Evolutionary conservation across 2,329 filamentous ascomycete genomes (phyloP), one percentile per base, ranked within the genome.

Genomic region (Didymella pomorum): DNA sequence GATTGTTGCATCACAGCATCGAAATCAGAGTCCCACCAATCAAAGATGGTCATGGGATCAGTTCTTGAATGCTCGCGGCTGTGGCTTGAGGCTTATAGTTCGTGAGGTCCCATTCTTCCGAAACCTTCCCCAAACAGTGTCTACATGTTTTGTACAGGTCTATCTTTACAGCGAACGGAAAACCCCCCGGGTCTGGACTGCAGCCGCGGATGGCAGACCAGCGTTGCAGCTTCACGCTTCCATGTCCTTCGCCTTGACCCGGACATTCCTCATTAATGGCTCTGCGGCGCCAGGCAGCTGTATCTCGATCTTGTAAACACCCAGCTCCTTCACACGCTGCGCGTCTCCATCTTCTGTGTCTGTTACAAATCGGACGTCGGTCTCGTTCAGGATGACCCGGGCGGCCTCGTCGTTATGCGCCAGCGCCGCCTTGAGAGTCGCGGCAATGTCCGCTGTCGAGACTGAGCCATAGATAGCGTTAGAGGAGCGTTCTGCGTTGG

Each of bases 391-490:
- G 18, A 81, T 77, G 2, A 87, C 79, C 18, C 80, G 76, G 29
- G 78, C 76, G 26, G 82, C 83, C 70, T 85, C 80, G 52, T 82
- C 79, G 63, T 84, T 82, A 56, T 80, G 78, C 33, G 79, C 80
- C 62, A 86, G 73, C 23, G 80, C 77, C 41, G 78, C 78, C 58
- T 78, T 80, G 54, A 87, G 78, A 23, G 78, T 80, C 16, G 75
- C 70, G 8, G 78, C 79, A 52, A 87, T 76, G 67, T 87, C 84
- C 23, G 76, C 71, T 8, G 80, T 81, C n/a, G 82, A 82, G 4
- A 87, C 83, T 3, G 82, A 84, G 25, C 84, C 84, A 63, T 84
- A 82, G 47, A 83, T 85, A 16, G 76, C 74, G 20, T 73, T 71
- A 21, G 58, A 52, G 3, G 53, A 49, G 16, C 63, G 55, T 58